Percentiles rank a stretch among this genome's conserved stretches.
These are phyloP conservation scores for Phytopythium helicoides DNA, from an alignment of 352 stramenopile species.

Conservation along the genomic window DNA sequence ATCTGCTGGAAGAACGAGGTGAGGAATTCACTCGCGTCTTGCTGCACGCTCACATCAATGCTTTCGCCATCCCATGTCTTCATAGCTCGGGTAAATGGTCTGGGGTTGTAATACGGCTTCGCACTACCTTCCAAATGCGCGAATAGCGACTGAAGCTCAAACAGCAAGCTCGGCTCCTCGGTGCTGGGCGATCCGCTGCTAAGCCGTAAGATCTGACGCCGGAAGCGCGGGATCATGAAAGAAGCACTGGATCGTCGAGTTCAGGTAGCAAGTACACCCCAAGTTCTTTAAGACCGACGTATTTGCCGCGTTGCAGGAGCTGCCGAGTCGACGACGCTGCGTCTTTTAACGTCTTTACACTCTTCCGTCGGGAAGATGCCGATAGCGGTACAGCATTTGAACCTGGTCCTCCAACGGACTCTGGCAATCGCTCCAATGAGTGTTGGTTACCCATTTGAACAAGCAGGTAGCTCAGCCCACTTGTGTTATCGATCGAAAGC, in stretches of 20 bases:
- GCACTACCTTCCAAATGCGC: slow-evolving; percentile 85
- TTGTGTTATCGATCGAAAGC: slow-evolving; percentile 59
- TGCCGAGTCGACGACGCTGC: slow-evolving; percentile 11
- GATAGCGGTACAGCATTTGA: slow-evolving; percentile 14
- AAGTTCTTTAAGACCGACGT: slow-evolving; percentile 94
- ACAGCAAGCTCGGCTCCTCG: slow-evolving; percentile 51
- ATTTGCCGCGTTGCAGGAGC: slow-evolving; percentile 64
- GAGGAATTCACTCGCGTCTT: slow-evolving; percentile 93
- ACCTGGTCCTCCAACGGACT: slow-evolving; percentile 13
- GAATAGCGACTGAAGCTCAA: slow-evolving; percentile 90
- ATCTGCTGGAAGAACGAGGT: slow-evolving; percentile 93
- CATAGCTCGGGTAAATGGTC: slow-evolving; percentile 71
- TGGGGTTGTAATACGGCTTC: slow-evolving; percentile 84
- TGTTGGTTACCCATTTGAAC: slow-evolving; percentile 72
- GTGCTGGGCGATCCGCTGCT: slow-evolving; percentile 6
- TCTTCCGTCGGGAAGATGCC: slow-evolving; percentile 48
- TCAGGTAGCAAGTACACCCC: slow-evolving; percentile 96
- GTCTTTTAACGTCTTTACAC: slow-evolving; percentile 37
- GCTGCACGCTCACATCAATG: slow-evolving; percentile 89
- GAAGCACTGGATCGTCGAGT: slow-evolving; percentile 93
- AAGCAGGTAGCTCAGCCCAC: slow-evolving; percentile 64
- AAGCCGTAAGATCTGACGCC: slow-evolving; percentile 80
- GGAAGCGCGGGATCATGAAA: slow-evolving; percentile 94
- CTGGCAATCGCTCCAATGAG: slow-evolving; percentile 51
- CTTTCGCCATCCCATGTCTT: slow-evolving; percentile 88